Conservation (phyloP, 495 filamentous ascomycete genomes). For the Penicillium odoratum region DNA sequence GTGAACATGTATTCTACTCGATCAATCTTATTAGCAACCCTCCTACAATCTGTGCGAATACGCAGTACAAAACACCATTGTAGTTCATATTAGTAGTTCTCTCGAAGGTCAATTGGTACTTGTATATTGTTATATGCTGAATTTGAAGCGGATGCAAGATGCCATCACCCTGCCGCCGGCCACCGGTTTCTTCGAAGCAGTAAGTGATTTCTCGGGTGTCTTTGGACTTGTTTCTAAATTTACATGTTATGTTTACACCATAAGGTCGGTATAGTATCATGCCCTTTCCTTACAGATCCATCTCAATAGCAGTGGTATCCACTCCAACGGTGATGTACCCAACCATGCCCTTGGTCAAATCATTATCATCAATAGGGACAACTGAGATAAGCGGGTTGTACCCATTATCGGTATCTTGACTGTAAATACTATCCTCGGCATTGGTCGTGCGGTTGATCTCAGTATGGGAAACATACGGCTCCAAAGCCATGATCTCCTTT, state of each 20-base stretch:
- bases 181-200: too few species aligned
- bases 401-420: constrained; percentile 33
- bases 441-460: constrained; percentile 45
- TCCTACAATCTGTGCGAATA: not conserved
- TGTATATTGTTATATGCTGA: too few species aligned
- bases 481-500: constrained; percentile 40
- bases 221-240: not conserved
- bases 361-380: constrained; percentile 44
- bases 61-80: not conserved
- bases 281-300: not conserved
- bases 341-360: constrained; percentile 52
- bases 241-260: not conserved
- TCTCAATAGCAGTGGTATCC: constrained; percentile 15
- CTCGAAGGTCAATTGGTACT: too few species aligned
- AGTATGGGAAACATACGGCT: constrained; percentile 55
- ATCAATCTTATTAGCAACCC: not conserved
- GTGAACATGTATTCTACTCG: constrained; percentile 14
- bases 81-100: not conserved
- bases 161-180: too few species aligned
- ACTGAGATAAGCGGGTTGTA: constrained; percentile 53
- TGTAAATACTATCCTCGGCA: constrained; percentile 42
- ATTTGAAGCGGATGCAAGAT: too few species aligned
- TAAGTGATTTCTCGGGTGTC: not conserved
- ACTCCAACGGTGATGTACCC: constrained; percentile 28
- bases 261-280: not conserved